phyloP scores from a whole-genome alignment of 352 stramenopile species.

The Phytophthora capsici region DNA sequence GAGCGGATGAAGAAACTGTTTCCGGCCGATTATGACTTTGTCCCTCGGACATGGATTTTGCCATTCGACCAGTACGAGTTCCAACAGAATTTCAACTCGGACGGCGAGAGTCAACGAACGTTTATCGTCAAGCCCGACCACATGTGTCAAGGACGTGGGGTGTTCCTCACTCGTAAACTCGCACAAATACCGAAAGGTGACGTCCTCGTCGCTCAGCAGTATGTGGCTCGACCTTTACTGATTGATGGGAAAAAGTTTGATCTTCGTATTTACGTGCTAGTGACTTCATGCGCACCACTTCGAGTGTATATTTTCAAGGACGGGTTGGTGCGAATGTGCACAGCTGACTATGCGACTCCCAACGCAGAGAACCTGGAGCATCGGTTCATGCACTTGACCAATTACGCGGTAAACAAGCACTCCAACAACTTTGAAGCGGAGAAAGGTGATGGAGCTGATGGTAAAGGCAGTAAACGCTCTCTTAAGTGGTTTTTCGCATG shows the following conservation, averaged over 20 bases:
- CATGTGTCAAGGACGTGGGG: conserved; percentile 90
- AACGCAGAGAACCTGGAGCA: conserved; percentile 87
- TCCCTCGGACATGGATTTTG: conserved; percentile 96
- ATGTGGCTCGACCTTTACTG: conserved; percentile 76
- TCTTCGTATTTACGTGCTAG: conserved; percentile 92
- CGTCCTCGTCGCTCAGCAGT: conserved; percentile 89
- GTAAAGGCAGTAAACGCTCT: conserved; percentile 85
- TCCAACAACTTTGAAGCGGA: conserved; percentile 88
- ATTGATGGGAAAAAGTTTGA: conserved; percentile 94
- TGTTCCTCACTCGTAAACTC: conserved; percentile 94
- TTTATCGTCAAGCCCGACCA: conserved; percentile 97
- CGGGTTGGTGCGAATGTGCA: conserved; percentile 91
- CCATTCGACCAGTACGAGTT: conserved; percentile 95
- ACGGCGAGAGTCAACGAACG: conserved; percentile 89
- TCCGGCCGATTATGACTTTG: conserved; percentile 93
- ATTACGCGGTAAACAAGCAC: conserved; percentile 94
- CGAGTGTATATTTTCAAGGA: conserved; percentile 93
- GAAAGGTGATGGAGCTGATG: conserved; percentile 64
- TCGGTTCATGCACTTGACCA: conserved; percentile 93
- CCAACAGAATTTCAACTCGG: conserved; percentile 89
- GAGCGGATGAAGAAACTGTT: conserved; percentile 96
- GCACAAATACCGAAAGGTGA: conserved; percentile 89
- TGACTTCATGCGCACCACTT: conserved; percentile 87
- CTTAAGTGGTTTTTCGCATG: conserved; percentile 94
- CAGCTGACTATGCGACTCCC: conserved; percentile 85